These are phyloP conservation scores for Elaphomyces granulatus DNA, from an alignment of 495 filamentous ascomycete genomes.

Conservation along the genomic window DNA sequence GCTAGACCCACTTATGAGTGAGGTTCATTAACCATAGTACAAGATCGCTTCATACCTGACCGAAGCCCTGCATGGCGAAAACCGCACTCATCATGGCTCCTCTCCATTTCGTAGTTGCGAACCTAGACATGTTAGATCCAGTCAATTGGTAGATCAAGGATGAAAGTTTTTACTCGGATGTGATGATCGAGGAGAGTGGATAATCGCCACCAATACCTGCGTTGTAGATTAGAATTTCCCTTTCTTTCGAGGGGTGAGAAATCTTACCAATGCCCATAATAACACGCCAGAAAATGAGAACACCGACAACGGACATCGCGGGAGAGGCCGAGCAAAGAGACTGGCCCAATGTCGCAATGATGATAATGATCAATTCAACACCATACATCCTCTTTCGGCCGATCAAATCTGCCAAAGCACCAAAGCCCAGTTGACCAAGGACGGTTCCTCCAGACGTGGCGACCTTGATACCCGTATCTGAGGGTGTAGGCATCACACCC, in stretches of 20 bases:
- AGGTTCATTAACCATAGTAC: no score
- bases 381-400: conserved; percentile 82
- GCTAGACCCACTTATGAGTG: no score
- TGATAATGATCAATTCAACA: conserved; percentile 76
- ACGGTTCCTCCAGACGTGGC: conserved; percentile 76
- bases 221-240: no score
- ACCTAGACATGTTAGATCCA: conserved; percentile 38
- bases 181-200: conserved; percentile 73
- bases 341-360: conserved; percentile 69
- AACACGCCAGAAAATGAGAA: conserved; percentile 83
- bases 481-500: conserved; percentile 43
- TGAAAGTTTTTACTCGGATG: conserved; percentile 66
- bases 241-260: no score
- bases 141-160: no score
- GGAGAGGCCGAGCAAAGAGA: conserved; percentile 52
- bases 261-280: conserved; percentile 69
- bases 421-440: conserved; percentile 71
- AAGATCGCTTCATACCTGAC: no score
- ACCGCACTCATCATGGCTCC: conserved; percentile 80
- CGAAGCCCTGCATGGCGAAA: conserved; percentile 73
- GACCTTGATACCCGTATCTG: conserved; percentile 78
- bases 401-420: conserved; percentile 62
- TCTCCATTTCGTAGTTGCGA: conserved; percentile 71
- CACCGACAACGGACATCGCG: conserved; percentile 54
- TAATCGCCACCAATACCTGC: conserved; percentile 81